Percentiles rank a stretch among this genome's conserved stretches.
These are phyloP conservation scores for Sporothrix variecibatus DNA, from an alignment of 2,329 filamentous ascomycete species.

Conservation along the genomic window DNA sequence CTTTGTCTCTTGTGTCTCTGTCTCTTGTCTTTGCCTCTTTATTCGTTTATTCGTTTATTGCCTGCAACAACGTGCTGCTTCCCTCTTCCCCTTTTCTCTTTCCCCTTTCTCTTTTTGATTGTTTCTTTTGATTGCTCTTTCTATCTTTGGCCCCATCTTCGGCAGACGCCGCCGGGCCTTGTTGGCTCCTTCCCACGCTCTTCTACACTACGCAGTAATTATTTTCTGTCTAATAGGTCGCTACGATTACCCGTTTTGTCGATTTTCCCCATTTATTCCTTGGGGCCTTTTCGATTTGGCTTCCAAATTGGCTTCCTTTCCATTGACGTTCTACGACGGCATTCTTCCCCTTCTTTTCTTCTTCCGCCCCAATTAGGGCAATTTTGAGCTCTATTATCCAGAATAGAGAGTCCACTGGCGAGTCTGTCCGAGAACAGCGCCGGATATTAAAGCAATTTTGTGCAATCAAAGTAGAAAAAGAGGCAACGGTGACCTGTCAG, in stretches of 20 bases:
- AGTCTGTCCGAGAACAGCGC: conserved; percentile 22
- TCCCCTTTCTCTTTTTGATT: neutral
- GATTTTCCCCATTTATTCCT: neutral
- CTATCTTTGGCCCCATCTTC: conserved; percentile 5
- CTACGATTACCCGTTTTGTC: neutral
- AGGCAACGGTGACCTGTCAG: neutral
- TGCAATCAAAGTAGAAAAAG: conserved; percentile 16
- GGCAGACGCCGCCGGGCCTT: conserved; percentile 15
- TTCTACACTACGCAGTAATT: no score
- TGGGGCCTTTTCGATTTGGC: neutral
- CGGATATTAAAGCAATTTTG: conserved; percentile 17
- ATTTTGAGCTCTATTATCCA: conserved; percentile 10
- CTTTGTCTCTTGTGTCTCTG: neutral
- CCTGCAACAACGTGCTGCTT: neutral
- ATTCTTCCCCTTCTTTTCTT: neutral
- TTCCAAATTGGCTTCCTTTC: neutral
- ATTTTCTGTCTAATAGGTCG: neutral
- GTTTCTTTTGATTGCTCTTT: neutral
- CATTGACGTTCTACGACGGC: neutral
- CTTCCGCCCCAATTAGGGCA: neutral
- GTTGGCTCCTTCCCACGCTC: conserved; percentile 4
- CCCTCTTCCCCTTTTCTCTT: neutral
- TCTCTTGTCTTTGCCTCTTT: neutral
- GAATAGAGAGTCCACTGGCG: neutral
- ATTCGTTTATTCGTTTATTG: neutral